These are phyloP conservation scores for Penicillium dipodomyicola DNA, from an alignment of 495 filamentous ascomycete genomes.

Conservation along the genomic window DNA sequence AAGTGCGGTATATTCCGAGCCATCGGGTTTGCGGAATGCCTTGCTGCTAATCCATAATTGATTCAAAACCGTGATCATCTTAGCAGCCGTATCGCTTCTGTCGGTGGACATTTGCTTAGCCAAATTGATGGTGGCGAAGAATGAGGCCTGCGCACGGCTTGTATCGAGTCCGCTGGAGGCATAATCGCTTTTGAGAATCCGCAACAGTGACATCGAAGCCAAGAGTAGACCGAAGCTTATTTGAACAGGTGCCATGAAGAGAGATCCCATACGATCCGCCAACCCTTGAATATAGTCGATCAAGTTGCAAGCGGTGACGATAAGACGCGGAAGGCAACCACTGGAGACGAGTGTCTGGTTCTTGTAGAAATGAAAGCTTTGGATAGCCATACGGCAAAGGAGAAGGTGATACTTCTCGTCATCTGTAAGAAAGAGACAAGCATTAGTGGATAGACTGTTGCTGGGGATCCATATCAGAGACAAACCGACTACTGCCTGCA, in stretches of 20 bases:
- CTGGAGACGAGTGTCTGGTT: conserved; percentile 29
- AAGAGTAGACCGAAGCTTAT: conserved; percentile 35
- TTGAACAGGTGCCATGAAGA: conserved; percentile 34
- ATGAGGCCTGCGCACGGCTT: conserved; percentile 29
- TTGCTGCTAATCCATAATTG: conserved; percentile 48
- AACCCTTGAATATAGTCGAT: conserved; percentile 35
- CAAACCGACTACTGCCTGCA: conserved; percentile 32
- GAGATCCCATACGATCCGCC: conserved; percentile 16
- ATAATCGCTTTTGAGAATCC: conserved; percentile 39
- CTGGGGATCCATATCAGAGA: neutral
- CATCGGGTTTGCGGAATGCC: conserved; percentile 44
- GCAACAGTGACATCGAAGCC: conserved; percentile 35
- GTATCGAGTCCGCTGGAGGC: conserved; percentile 32
- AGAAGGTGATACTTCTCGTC: conserved; percentile 35
- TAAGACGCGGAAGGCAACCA: conserved; percentile 34
- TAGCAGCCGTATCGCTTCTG: conserved; percentile 38
- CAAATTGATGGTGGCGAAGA: conserved; percentile 41
- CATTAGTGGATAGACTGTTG: neutral
- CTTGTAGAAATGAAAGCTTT: conserved; percentile 46
- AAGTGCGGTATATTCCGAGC: conserved; percentile 36
- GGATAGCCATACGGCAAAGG: conserved; percentile 38
- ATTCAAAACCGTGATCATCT: conserved; percentile 33
- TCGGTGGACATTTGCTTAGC: conserved; percentile 39
- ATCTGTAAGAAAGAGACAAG: conserved; percentile 14
- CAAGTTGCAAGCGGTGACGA: conserved; percentile 34